phyloP scores from a whole-genome alignment of 192 early-diverging fungal genomes.

The Glomus cerebriforme region DNA sequence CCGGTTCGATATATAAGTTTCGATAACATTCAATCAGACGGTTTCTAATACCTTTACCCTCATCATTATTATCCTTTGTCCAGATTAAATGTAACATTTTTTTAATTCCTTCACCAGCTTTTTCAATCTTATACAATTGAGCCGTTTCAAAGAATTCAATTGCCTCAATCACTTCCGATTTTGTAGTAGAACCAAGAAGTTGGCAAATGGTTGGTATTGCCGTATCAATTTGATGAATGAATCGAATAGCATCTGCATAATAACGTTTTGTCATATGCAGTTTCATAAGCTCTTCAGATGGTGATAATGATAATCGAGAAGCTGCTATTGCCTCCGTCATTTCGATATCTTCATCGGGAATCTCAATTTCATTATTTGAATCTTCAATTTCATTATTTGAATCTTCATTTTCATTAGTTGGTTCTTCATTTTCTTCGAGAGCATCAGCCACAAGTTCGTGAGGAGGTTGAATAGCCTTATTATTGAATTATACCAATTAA shows the following conservation, averaged over 20 bases:
- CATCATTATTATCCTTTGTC: constrained; percentile 70
- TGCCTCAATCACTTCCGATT: constrained; percentile 91
- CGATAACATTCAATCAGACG: constrained; percentile 79
- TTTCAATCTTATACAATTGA: constrained; percentile 83
- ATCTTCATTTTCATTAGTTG: too few species aligned
- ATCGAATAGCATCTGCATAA: constrained; percentile 86
- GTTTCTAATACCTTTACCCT: constrained; percentile 69
- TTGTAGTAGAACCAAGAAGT: constrained; percentile 85
- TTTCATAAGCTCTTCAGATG: constrained; percentile 53
- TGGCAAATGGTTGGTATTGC: constrained; percentile 77
- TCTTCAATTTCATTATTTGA: constrained; percentile 35
- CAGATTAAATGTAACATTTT: constrained; percentile 97
- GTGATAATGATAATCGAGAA: constrained; percentile 41
- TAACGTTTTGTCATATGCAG: constrained; percentile 63
- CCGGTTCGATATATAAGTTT: constrained; percentile 74
- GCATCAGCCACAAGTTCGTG: constrained; percentile 28
- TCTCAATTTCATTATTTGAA: constrained; percentile 33
- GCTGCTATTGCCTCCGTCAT: constrained; percentile 34
- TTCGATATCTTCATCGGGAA: constrained; percentile 37
- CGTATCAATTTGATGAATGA: constrained; percentile 79
- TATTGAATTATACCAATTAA: too few species aligned
- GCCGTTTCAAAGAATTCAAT: constrained; percentile 94
- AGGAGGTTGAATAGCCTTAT: constrained; percentile 40
- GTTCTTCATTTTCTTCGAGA: constrained; percentile 8
- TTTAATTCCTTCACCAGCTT: constrained; percentile 78